Evolutionary conservation across 2,329 filamentous ascomycete species (phyloP), one percentile per base, ranked within the genome.

Genomic region (Claviceps sp.): DNA sequence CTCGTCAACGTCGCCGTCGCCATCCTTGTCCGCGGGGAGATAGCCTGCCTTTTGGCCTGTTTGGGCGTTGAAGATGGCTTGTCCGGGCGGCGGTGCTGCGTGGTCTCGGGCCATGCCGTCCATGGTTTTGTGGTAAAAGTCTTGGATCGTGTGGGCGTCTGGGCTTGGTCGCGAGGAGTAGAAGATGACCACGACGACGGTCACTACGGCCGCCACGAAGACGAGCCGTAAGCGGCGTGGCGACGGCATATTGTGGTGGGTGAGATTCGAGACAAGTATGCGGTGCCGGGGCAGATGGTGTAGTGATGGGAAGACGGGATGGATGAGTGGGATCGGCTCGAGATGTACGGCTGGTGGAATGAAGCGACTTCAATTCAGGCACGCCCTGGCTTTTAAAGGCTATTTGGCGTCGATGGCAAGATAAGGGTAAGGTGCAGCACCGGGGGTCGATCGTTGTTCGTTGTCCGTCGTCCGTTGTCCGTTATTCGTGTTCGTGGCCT

Each of bases 101-200:
- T 43, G 26, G 8, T 22, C 61, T 50, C 67, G 67, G 54, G 73
- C 71, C 60, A 84, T 66, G 8, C 77, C 80, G 53, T 75, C 68
- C 59, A 76, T 71, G 26, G 80, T 84, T 66, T 76, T 79, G 56
- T 73, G 69, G 68, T 82, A 82, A 58, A 83, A 83, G 60, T 79
- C 78, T 44, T 73, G 70, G 2, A 73, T 60, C 39, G 69, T 67
- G 49, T 62, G 65, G 34, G 44, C 68, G 47, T 71, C 71, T 55
- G 70, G 66, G 38, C 73, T 72, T 48, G 76, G 70, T 53, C 75
- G 75, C n/a, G 76, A 77, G 19, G 83, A 84, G 64, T 88, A 83
- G 72, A 91, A 89, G 59, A 94, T 72, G 51, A 85, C 70, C 46
- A 83, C 74, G 58, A 91, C 69, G 54, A 91, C 68, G 54, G 78